Percentiles rank a stretch among this genome's conserved stretches.
phyloP scores from a whole-genome alignment of 202 grass and related monocot species.

The Saccharum hybrid region DNA sequence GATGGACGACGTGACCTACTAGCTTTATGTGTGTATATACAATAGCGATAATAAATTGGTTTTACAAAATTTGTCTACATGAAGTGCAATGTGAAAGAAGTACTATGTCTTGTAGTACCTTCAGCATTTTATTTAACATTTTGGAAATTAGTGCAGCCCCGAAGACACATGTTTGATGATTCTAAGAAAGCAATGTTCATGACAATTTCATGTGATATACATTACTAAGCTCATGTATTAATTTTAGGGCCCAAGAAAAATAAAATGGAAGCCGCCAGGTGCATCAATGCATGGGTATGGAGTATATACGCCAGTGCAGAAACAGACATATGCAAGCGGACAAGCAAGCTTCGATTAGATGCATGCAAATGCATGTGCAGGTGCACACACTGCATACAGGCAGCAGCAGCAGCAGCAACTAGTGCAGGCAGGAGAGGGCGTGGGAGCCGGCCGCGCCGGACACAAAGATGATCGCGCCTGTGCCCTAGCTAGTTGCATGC shows the following conservation, averaged over 20 bases:
- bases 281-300: neutral
- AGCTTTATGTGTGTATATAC: neutral
- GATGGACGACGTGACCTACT: slow-evolving; percentile 9
- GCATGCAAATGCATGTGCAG: slow-evolving; percentile 45
- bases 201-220: neutral
- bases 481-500: slow-evolving; percentile 11
- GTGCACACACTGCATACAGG: neutral
- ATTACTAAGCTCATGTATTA: neutral
- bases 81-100: too few relatives aligned
- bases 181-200: neutral
- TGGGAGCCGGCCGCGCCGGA: neutral
- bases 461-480: neutral
- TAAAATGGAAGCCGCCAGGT: neutral
- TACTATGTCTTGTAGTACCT: too few relatives aligned
- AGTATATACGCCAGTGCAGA: slow-evolving; percentile 34
- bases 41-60: neutral
- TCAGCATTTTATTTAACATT: too few relatives aligned
- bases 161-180: too few relatives aligned
- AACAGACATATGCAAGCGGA: slow-evolving; percentile 43
- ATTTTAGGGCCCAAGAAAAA: too few relatives aligned
- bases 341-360: slow-evolving; percentile 37
- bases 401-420: neutral
- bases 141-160: too few relatives aligned
- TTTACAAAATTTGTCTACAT: too few relatives aligned
- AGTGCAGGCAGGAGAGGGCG: neutral